phyloP scores from a whole-genome alignment of 2,329 filamentous ascomycete species.

The Fusarium coicis region DNA sequence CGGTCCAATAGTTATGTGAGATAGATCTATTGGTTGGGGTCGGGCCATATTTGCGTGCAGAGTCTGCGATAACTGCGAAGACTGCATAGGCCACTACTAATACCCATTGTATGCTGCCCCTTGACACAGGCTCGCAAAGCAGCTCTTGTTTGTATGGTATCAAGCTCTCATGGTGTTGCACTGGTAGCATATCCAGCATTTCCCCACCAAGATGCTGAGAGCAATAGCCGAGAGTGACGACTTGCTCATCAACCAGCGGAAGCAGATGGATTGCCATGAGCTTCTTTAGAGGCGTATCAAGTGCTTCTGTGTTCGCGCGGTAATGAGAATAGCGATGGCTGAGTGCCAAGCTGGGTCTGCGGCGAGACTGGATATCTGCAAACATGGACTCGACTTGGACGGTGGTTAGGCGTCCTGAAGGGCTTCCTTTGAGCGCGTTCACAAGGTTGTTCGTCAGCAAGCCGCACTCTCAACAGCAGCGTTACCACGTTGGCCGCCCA shows the following conservation, averaged over 20 bases:
- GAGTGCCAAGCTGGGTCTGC: background rate
- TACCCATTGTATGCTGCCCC: background rate
- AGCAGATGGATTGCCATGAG: background rate
- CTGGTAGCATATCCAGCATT: background rate
- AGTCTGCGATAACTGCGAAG: background rate
- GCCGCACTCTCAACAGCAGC: constrained; percentile 1
- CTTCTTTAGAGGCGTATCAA: background rate
- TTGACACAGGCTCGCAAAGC: background rate
- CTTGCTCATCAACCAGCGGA: background rate
- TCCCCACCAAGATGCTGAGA: background rate
- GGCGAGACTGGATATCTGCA: background rate
- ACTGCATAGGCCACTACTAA: background rate
- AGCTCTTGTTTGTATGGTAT: background rate
- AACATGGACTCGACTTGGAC: background rate
- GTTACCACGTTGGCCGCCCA: background rate
- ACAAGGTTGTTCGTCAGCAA: background rate
- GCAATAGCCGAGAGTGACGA: background rate
- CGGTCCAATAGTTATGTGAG: too few species aligned
- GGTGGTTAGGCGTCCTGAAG: background rate
- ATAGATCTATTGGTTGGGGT: rapidly evolving
- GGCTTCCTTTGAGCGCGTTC: background rate
- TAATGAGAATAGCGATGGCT: background rate
- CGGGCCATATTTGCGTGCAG: background rate
- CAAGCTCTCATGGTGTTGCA: background rate
- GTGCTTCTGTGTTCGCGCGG: background rate